These are phyloP conservation scores for Pythium guiyangense DNA, from an alignment of 352 stramenopile genomes.

Conservation along the genomic window DNA sequence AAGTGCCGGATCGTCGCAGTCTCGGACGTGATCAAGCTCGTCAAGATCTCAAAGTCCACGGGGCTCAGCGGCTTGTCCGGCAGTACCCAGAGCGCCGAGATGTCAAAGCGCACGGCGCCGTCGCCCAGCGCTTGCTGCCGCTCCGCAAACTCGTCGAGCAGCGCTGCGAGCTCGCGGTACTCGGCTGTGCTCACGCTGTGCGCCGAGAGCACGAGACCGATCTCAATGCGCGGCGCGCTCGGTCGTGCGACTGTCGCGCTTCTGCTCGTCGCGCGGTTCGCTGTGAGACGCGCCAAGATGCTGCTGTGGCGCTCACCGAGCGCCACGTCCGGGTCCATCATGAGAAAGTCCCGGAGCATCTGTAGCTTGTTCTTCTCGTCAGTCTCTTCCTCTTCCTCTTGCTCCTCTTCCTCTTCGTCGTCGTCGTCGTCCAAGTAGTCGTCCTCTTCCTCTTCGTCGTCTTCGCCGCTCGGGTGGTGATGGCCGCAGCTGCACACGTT, in stretches of 20 bases:
- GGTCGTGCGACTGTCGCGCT: neutral
- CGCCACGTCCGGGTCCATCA: neutral
- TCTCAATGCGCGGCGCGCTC: neutral
- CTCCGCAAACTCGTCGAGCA: neutral
- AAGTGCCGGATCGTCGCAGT: constrained; percentile 1
- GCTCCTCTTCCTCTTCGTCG: neutral
- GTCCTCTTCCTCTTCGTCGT: neutral
- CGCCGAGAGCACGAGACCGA: constrained; percentile 1
- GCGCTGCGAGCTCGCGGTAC: neutral
- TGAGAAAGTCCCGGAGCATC: neutral
- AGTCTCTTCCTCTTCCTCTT: neutral
- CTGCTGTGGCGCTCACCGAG: neutral
- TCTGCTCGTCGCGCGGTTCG: neutral
- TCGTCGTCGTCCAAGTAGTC: neutral
- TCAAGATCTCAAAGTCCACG: neutral
- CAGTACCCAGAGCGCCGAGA: constrained; percentile 1
- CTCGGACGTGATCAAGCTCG: neutral
- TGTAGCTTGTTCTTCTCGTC: neutral
- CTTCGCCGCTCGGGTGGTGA: neutral
- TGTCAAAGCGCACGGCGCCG: neutral
- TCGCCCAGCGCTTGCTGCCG: neutral
- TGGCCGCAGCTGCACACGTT: neutral
- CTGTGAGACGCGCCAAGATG: neutral
- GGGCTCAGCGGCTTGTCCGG: neutral
- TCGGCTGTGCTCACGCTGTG: neutral